These are phyloP conservation scores for Vigna hirtella DNA, from an alignment of 306 rosid genomes.

Conservation along the genomic window DNA sequence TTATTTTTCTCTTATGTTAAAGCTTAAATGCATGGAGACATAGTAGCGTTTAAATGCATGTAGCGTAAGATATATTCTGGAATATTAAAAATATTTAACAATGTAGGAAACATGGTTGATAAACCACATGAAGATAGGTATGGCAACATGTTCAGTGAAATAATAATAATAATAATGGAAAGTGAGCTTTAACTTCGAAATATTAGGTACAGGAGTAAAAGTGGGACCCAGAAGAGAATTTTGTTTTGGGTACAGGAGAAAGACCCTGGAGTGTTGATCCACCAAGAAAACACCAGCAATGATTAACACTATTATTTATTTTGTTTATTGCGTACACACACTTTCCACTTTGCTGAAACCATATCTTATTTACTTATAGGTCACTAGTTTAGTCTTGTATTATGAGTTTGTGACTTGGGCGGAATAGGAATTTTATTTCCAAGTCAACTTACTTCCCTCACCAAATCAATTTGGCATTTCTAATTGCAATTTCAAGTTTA, in stretches of 20 bases:
- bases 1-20: background rate
- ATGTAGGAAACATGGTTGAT: background rate
- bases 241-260: background rate
- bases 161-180: background rate
- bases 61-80: background rate
- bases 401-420: background rate
- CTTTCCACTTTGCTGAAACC: background rate
- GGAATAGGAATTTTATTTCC: no score
- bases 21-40: conserved; percentile 3
- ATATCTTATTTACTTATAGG: background rate
- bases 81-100: conserved; percentile 7
- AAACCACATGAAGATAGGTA: conserved; percentile 18
- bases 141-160: conserved; percentile 2
- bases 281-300: conserved; percentile 10
- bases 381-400: background rate
- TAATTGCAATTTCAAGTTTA: no score
- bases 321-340: background rate
- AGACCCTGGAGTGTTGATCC: background rate
- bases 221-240: conserved; percentile 29
- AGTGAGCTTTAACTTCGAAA: background rate
- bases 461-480: no score
- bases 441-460: no score
- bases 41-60: background rate
- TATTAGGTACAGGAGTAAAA: background rate
- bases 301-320: background rate